Evolutionary conservation across 2,329 filamentous ascomycete species (phyloP), one percentile per base, ranked within the genome.

Genomic region (Fusarium coicis): DNA sequence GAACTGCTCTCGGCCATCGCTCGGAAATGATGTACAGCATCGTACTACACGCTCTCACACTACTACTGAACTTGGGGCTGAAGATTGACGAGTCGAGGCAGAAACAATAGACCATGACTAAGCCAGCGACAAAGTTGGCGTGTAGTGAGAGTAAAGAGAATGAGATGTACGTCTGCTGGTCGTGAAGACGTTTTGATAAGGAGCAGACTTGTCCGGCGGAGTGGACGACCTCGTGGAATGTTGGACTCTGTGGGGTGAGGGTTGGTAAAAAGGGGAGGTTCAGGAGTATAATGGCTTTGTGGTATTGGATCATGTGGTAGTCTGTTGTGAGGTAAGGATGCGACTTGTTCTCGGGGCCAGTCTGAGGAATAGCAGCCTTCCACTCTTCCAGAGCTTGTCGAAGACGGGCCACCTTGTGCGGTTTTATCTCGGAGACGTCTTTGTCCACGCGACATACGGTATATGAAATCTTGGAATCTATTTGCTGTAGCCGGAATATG

Each of bases 21-120:
- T 63, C 60, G 1, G 60, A 60, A 2, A 63, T 63, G 10, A 63
- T 63, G 7, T 63, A 63, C 3, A 63, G 1, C 23, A 44, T 44
- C 2, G 34, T 63, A 15, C 60, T 49, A 1, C 60, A 63, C 1
- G 60, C 60, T 30, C 54, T 16, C 2, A 63, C 42, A 9, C 60
- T 49, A 1, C 60, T 63, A 32, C 60, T 63, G n/a, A 63, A 63
- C 1, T 42, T 49, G n/a, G 54, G 60, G 15, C 11, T 63, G 3
- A 47, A 63, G 2, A 60, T 60, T 19, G 60, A 60, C 0, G 54
- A 10, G 12, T 60, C 53, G 0, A 63, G 54, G n/a, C 53, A 63
- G 12, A 63, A 63, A 2, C 60, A 63, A 19, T 63, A 63, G 2
- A 63, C 60, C 54, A 63, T 60, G 0, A 60, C 60, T 7, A 63